Evolutionary conservation across 2,329 filamentous ascomycete species (phyloP).

Genomic region (Apiospora phragmitis): DNA sequence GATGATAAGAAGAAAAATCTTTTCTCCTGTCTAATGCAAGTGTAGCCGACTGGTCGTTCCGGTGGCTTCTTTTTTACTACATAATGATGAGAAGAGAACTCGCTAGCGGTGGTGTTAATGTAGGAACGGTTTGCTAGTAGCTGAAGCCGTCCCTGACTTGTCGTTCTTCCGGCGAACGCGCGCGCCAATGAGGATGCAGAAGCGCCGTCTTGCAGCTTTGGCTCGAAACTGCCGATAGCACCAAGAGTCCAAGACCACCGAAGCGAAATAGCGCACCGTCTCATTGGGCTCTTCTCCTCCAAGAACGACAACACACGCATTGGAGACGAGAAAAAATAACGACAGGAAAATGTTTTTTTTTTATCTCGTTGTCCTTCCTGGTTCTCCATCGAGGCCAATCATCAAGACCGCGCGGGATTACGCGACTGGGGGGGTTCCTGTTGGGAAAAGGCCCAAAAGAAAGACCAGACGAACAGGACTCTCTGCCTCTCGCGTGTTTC

Average conservation of each 20-base stretch:
- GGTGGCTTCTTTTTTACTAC: not conserved
- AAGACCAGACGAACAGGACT: slow-evolving; percentile 6
- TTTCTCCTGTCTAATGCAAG: not conserved
- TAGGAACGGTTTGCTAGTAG: not conserved
- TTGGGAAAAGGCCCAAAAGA: not conserved
- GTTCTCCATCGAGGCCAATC: not conserved
- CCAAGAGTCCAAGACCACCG: not conserved
- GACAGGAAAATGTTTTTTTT: not conserved
- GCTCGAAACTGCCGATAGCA: slow-evolving; percentile 7
- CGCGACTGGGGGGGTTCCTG: not conserved
- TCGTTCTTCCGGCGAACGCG: not conserved
- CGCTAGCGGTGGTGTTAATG: not conserved
- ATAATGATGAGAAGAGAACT: not conserved
- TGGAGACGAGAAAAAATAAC: not conserved
- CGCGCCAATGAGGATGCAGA: slow-evolving; percentile 6
- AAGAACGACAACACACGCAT: not conserved
- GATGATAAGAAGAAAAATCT: not conserved
- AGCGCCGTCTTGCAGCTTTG: not conserved
- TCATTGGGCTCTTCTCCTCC: not conserved
- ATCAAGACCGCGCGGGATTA: not conserved
- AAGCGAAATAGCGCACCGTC: not conserved
- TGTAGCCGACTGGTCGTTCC: not conserved
- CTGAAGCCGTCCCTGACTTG: not conserved
- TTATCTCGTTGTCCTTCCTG: not conserved
- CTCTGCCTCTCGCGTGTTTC: not conserved